Percentiles rank a stretch among this genome's conserved stretches.
phyloP scores from a whole-genome alignment of 75 land plant genomes.

The Pinus taeda region DNA sequence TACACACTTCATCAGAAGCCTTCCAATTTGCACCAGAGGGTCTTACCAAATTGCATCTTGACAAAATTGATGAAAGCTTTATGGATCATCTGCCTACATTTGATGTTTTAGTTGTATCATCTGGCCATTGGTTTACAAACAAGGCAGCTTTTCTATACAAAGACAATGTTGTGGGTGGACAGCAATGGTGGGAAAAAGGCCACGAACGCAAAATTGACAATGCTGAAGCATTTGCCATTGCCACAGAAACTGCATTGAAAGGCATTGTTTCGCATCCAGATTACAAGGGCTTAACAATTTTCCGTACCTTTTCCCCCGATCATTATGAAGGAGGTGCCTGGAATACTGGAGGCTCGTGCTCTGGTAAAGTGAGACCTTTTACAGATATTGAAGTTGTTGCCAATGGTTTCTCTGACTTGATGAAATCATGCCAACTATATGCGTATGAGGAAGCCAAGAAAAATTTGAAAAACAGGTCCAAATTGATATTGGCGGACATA shows the following conservation, averaged over 20 bases:
- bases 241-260: conserved; percentile 63
- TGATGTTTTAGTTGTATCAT: conserved; percentile 78
- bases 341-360: conserved; percentile 98
- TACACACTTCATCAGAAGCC: conserved; percentile 47
- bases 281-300: conserved; percentile 74
- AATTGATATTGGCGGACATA: conserved; percentile 70
- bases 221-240: conserved; percentile 55
- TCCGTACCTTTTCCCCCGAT: conserved; percentile 85
- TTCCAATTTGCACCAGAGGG: conserved; percentile 59
- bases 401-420: conserved; percentile 53
- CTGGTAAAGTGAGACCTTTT: conserved; percentile 68
- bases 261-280: conserved; percentile 46
- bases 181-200: conserved; percentile 45
- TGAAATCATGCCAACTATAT: conserved; percentile 60
- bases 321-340: conserved; percentile 94
- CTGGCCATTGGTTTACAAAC: conserved; percentile 96
- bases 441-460: conserved; percentile 49
- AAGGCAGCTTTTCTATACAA: conserved; percentile 59
- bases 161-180: conserved; percentile 73
- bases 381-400: conserved; percentile 24
- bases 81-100: conserved; percentile 53
- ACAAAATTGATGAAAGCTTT: conserved; percentile 56
- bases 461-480: conserved; percentile 28
- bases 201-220: conserved; percentile 28
- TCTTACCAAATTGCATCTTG: conserved; percentile 63